phyloP scores from a whole-genome alignment of 208 protist species.

The Leishmania aethiopica region DNA sequence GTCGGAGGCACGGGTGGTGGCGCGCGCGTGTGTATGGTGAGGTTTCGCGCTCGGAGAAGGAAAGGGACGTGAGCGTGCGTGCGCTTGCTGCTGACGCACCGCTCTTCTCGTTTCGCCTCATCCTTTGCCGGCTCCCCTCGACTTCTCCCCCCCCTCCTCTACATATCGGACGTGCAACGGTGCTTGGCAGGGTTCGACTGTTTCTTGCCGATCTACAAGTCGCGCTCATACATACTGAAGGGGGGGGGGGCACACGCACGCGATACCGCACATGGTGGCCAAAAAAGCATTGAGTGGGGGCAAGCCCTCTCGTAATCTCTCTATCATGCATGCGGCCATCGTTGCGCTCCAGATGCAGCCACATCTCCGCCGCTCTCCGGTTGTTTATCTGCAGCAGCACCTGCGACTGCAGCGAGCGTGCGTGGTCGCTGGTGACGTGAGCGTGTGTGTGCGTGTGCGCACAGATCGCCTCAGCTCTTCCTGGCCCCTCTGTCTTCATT shows the following conservation, averaged over 20 bases:
- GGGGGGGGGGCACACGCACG: neutral
- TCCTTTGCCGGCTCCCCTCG: neutral
- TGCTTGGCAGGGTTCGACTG: neutral
- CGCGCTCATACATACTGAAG: neutral
- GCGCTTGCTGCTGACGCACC: neutral
- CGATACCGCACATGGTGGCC: neutral
- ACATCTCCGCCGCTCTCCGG: neutral
- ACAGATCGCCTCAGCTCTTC: neutral
- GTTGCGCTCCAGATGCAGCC: neutral
- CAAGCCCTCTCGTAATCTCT: neutral
- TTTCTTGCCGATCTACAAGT: neutral
- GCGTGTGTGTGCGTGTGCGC: neutral
- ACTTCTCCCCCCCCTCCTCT: neutral
- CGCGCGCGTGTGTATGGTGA: neutral
- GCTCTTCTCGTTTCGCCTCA: neutral
- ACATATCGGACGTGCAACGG: neutral
- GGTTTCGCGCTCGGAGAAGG: neutral
- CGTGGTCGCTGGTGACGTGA: neutral
- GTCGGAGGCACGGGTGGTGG: neutral
- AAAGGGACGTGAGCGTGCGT: neutral
- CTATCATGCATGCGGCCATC: neutral
- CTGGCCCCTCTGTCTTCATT: neutral
- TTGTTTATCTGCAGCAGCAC: neutral
- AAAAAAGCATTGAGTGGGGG: neutral
- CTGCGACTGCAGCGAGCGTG: neutral